Evolutionary conservation across 805 yeast species (phyloP).

Genomic region (Monosporozyma aerobia): DNA sequence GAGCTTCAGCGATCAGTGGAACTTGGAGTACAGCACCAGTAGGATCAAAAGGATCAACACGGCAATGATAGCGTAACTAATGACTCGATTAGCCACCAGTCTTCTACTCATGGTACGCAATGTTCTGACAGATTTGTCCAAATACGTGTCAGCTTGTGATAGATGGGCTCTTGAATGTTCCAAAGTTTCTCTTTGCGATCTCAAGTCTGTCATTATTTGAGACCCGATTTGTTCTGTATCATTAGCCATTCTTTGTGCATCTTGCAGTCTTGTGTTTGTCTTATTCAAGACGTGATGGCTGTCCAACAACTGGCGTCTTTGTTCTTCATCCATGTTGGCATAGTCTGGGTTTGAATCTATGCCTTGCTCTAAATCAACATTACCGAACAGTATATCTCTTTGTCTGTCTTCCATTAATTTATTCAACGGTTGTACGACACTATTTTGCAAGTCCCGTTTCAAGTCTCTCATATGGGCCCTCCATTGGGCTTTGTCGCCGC

Average conservation of each 20-base stretch:
- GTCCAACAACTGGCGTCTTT: conserved; percentile 70
- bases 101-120: conserved; percentile 87
- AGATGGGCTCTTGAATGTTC: conserved; percentile 77
- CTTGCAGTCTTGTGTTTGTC: conserved; percentile 72
- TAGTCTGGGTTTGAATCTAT: conserved; percentile 3
- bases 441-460: conserved; percentile 45
- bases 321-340: conserved; percentile 39
- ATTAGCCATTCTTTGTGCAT: conserved; percentile 80
- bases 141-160: conserved; percentile 84
- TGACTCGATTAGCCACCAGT: conserved; percentile 81
- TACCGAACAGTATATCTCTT: conserved; percentile 64
- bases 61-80: conserved; percentile 85
- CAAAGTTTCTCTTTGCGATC: conserved; percentile 91
- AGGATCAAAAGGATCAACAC: conserved; percentile 74
- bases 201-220: conserved; percentile 73
- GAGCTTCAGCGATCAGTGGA: conserved; percentile 35
- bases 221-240: conserved; percentile 93
- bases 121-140: conserved; percentile 81
- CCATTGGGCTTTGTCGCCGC: conserved; percentile 45
- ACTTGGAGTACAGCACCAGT: conserved; percentile 75
- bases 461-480: conserved; percentile 72
- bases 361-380: conserved; percentile 8
- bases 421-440: conserved; percentile 35
- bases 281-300: conserved; percentile 76
- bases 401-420: conserved; percentile 60